These are phyloP conservation scores for Porpolomopsis calyptriformis DNA, from an alignment of 768 basidiomycete species.

Conservation along the genomic window DNA sequence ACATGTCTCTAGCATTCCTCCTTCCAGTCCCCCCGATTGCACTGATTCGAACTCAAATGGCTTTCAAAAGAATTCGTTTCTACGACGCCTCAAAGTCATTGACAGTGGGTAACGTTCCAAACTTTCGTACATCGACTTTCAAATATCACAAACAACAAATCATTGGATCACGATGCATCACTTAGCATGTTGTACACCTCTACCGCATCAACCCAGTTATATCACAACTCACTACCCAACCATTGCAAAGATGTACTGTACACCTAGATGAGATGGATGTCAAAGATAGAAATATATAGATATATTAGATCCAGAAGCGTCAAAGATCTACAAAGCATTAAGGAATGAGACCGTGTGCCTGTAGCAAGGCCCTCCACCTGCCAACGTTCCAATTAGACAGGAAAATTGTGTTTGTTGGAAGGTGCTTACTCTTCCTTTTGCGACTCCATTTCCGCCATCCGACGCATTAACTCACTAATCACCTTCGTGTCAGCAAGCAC, in stretches of 20 bases:
- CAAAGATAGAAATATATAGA: no score
- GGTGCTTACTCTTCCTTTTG: conserved; percentile 69
- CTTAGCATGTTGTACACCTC: not conserved
- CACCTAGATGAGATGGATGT: no score
- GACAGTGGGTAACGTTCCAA: no score
- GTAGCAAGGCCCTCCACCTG: conserved; percentile 61
- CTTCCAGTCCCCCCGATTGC: not conserved
- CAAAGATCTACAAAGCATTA: conserved; percentile 9
- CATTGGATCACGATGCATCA: not conserved
- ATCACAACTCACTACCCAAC: not conserved
- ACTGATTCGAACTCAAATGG: not conserved
- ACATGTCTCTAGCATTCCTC: not conserved
- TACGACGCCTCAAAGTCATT: conserved; percentile 23
- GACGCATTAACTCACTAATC: conserved; percentile 56
- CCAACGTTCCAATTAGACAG: conserved; percentile 10
- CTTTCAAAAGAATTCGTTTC: conserved; percentile 25
- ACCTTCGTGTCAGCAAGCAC: conserved; percentile 6
- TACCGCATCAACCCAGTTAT: not conserved
- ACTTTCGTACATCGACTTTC: not conserved
- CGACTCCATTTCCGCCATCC: conserved; percentile 57
- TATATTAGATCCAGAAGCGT: not conserved
- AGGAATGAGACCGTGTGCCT: conserved; percentile 35
- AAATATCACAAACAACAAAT: not conserved
- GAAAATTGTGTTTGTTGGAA: conserved; percentile 3
- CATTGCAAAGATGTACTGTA: no score